A percentile compares a stretch with the other conserved stretches of the same genome.
These are phyloP conservation scores for Lycium barbarum DNA, from an alignment of 257 asterid species.

Conservation along the genomic window DNA sequence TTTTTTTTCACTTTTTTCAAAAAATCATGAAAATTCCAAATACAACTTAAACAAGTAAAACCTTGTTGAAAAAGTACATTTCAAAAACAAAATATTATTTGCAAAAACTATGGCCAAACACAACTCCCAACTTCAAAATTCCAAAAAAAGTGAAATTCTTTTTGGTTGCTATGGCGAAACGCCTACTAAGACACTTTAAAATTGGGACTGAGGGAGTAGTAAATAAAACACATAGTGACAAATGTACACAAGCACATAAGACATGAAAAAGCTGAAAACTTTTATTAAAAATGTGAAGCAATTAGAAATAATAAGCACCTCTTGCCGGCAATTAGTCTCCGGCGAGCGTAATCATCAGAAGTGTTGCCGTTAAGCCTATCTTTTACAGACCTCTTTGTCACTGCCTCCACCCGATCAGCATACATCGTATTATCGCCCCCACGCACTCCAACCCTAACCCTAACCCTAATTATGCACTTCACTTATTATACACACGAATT, in stretches of 20 bases:
- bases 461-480: constrained; percentile 31
- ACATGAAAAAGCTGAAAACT: not conserved
- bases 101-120: too few relatives aligned
- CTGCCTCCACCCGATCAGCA: constrained; percentile 86
- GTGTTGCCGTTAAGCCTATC: constrained; percentile 74
- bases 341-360: constrained; percentile 55
- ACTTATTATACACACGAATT: not conserved
- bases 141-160: too few relatives aligned
- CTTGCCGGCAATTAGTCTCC: constrained; percentile 64
- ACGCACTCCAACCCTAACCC: constrained; percentile 37
- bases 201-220: too few relatives aligned
- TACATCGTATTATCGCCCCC: constrained; percentile 51
- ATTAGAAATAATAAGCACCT: constrained; percentile 46
- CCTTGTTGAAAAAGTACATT: too few relatives aligned
- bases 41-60: too few relatives aligned
- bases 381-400: constrained; percentile 63
- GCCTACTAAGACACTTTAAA: too few relatives aligned
- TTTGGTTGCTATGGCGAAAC: too few relatives aligned
- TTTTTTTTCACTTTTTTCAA: too few relatives aligned
- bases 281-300: not conserved
- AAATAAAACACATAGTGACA: constrained; percentile 11
- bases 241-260: not conserved
- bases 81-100: too few relatives aligned
- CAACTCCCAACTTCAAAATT: too few relatives aligned
- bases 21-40: too few relatives aligned